phyloP scores from a whole-genome alignment of 1,284 basidiomycete genomes.

The Polyporus tsugae region DNA sequence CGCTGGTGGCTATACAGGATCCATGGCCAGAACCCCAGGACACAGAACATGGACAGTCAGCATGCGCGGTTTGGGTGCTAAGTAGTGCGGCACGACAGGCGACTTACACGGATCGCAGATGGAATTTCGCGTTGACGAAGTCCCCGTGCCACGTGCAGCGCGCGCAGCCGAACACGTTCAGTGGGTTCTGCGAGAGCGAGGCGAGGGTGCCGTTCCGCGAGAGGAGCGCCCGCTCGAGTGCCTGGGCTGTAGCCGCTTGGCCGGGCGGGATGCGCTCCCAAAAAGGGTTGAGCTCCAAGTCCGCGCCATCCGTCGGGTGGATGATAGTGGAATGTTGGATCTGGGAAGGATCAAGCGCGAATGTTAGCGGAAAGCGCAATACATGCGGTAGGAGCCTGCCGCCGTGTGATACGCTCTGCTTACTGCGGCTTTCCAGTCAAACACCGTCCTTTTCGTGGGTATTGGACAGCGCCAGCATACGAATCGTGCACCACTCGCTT shows the following conservation, averaged over 20 bases:
- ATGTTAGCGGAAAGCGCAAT: neutral
- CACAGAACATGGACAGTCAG: neutral
- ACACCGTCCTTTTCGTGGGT: neutral
- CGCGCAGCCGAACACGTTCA: slow-evolving; percentile 3
- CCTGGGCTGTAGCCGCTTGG: neutral
- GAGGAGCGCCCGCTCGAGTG: neutral
- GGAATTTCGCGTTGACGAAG: neutral
- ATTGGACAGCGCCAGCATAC: neutral
- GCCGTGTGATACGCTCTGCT: neutral
- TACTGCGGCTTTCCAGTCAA: slow-evolving; percentile 4
- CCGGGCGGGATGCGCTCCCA: neutral
- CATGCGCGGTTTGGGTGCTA: too few relatives aligned
- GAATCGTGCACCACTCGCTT: neutral
- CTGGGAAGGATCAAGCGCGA: neutral
- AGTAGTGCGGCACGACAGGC: neutral
- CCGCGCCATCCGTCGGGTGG: neutral
- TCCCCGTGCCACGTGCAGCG: neutral
- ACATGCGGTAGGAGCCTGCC: too few relatives aligned
- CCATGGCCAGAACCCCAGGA: neutral
- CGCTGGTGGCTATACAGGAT: neutral
- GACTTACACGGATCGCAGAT: neutral
- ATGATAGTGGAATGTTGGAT: neutral
- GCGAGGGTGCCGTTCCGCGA: neutral
- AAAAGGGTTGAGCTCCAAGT: neutral
- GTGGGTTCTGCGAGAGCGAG: neutral